These are phyloP conservation scores for Moniliella sp. DNA, from an alignment of 1,284 basidiomycete species.

Conservation along the genomic window DNA sequence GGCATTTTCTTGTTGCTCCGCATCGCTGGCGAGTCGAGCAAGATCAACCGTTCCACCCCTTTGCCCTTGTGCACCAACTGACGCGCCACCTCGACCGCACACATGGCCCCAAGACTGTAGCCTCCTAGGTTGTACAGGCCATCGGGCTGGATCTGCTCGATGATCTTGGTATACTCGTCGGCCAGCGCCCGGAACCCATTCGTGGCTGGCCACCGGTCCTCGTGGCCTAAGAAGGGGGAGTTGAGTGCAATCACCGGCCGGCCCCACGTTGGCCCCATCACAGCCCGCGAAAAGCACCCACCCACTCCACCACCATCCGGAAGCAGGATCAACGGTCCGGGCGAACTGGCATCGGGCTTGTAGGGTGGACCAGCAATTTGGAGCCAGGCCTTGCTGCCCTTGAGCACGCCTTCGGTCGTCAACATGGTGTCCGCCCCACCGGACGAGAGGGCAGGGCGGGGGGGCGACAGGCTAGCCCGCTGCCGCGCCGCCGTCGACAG, in stretches of 20 bases:
- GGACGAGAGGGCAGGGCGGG: neutral
- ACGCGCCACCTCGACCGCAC: neutral
- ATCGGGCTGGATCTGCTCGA: neutral
- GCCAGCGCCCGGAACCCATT: neutral
- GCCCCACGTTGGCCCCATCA: neutral
- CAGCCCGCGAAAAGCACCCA: neutral
- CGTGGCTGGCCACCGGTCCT: neutral
- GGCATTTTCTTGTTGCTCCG: neutral
- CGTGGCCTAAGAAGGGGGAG: neutral
- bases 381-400: neutral
- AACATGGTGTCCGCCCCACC: neutral
- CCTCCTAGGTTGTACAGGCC: neutral
- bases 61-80: neutral
- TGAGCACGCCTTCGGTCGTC: neutral
- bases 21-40: neutral
- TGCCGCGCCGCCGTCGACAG: neutral
- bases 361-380: no score
- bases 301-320: neutral
- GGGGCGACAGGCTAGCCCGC: neutral
- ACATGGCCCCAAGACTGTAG: neutral
- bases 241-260: neutral
- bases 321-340: neutral
- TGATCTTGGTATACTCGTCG: neutral
- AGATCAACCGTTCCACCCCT: neutral
- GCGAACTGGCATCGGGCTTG: no score